These are phyloP conservation scores for Breynia disticha DNA, from an alignment of 441 rosid genomes.

Conservation along the genomic window DNA sequence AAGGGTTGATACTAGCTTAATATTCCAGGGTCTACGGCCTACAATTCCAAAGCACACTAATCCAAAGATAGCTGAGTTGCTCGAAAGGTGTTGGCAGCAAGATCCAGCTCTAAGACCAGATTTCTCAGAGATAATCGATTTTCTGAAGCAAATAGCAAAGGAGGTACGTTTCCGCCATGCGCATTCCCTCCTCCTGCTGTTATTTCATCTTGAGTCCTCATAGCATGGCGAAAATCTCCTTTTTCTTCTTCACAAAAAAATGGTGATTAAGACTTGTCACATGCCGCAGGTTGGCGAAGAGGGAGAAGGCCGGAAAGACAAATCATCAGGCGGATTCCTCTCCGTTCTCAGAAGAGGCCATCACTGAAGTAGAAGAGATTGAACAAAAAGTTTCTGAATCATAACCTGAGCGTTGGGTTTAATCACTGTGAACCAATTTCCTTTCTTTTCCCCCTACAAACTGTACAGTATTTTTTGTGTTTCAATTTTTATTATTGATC, in stretches of 20 bases:
- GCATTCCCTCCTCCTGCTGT: neutral
- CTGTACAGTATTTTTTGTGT: neutral
- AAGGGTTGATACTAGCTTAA: no score
- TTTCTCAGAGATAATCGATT: conserved; percentile 62
- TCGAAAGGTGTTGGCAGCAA: conserved; percentile 89
- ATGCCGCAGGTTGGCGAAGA: conserved; percentile 63
- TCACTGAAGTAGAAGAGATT: conserved; percentile 24
- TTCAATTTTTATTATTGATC: neutral
- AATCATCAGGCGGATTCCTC: conserved; percentile 60
- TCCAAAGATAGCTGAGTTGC: conserved; percentile 60
- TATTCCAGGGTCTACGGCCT: conserved; percentile 61
- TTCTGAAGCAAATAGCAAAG: conserved; percentile 46
- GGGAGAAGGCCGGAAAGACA: conserved; percentile 64
- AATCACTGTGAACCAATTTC: neutral
- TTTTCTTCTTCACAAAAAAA: neutral
- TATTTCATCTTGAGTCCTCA: neutral
- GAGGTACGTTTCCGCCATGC: conserved; percentile 34
- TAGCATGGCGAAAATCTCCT: neutral
- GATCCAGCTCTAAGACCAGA: conserved; percentile 70
- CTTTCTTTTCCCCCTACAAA: neutral
- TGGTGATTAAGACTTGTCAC: neutral
- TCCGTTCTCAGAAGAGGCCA: conserved; percentile 78
- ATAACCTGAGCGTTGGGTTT: neutral
- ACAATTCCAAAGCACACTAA: conserved; percentile 61
- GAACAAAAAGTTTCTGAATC: neutral